phyloP scores from a whole-genome alignment of 306 rosid genomes.

The Prunus kanzakura region DNA sequence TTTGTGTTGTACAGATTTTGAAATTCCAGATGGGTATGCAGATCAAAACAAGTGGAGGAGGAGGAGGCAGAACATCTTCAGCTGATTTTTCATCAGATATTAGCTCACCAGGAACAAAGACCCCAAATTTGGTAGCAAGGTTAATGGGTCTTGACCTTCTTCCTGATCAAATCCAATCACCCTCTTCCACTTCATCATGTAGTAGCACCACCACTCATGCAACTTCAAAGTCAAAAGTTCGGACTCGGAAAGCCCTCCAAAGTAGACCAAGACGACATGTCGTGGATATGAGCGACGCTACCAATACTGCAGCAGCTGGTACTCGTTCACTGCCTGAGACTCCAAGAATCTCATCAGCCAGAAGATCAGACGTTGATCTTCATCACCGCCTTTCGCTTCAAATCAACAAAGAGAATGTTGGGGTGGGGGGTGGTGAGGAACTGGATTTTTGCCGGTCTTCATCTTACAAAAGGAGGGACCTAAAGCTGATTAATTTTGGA shows the following conservation, averaged over 20 bases:
- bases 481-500: constrained; percentile 21
- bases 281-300: constrained; percentile 11
- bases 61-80: constrained; percentile 16
- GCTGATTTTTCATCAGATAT: constrained; percentile 52
- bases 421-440: constrained; percentile 21
- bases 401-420: constrained; percentile 59
- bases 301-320: constrained; percentile 4
- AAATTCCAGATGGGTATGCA: constrained; percentile 60
- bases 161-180: constrained; percentile 53
- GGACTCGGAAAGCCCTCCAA: constrained; percentile 25
- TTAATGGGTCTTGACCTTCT: constrained; percentile 96
- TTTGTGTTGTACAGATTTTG: constrained; percentile 22
- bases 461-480: constrained; percentile 36
- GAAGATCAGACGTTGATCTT: constrained; percentile 69
- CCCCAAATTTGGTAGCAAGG: constrained; percentile 92
- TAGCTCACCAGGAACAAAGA: constrained; percentile 76
- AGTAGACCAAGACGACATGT: constrained; percentile 33
- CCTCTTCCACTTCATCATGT: constrained; percentile 29
- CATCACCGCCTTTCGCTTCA: constrained; percentile 78
- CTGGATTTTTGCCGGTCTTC: constrained; percentile 48
- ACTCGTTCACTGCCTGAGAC: constrained; percentile 70
- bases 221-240: not conserved
- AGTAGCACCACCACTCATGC: constrained; percentile 22
- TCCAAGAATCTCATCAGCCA: constrained; percentile 63
- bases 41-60: constrained; percentile 53